Conservation (phyloP, 768 basidiomycete genomes). For the Suillus spraguei region DNA sequence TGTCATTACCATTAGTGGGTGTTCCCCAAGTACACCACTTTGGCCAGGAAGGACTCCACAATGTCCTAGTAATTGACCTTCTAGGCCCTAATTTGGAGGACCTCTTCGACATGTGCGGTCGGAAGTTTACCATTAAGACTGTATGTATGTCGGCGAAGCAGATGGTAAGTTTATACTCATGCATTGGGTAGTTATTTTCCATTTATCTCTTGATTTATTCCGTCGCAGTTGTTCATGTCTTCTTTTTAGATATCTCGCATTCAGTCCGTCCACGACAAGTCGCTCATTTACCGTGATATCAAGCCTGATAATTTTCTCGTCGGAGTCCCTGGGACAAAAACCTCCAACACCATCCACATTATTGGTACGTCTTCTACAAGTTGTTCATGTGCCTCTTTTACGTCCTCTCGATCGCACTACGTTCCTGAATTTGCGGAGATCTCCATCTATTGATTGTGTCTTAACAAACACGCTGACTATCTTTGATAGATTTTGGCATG, state of each 20-base stretch:
- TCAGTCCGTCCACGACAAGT: conserved; percentile 98
- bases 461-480: conserved; percentile 8
- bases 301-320: conserved; percentile 99
- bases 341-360: conserved; percentile 83
- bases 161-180: conserved; percentile 66
- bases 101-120: conserved; percentile 98
- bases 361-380: conserved; percentile 60
- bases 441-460: not conserved
- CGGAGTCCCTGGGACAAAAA: conserved; percentile 90
- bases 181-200: not conserved
- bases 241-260: conserved; percentile 83
- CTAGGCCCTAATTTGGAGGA: conserved; percentile 98
- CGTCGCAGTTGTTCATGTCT: conserved; percentile 14
- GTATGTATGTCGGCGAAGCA: conserved; percentile 99
- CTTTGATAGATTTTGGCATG: conserved; percentile 90
- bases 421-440: not conserved
- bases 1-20: conserved; percentile 60
- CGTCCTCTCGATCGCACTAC: conserved; percentile 12
- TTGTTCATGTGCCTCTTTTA: not conserved
- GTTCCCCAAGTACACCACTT: conserved; percentile 99
- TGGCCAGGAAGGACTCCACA: conserved; percentile 97
- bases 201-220: conserved; percentile 10
- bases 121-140: conserved; percentile 97
- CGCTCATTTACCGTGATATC: conserved; percentile 97
- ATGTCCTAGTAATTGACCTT: conserved; percentile 91